Base-by-base conservation (phyloP, 2,329 filamentous ascomycete genomes). In the Gliomastix tumulicola region DNA sequence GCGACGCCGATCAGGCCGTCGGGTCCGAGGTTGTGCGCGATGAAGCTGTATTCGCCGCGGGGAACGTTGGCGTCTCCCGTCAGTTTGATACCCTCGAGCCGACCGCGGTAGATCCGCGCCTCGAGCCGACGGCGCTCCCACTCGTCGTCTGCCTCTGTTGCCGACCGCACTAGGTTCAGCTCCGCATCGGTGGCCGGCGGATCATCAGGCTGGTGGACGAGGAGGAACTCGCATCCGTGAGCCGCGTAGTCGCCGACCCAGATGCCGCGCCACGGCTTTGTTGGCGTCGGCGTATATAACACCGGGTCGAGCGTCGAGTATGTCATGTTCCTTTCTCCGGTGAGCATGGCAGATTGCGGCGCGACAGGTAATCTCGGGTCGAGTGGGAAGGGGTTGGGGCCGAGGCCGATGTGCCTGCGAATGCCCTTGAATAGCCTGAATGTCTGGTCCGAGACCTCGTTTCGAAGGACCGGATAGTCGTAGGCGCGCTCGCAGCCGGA, bases 11-110 rank as follows among this genome's bases (percentile, higher is more conserved):
- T 59, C 17, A 82, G 69, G 0, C 86, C 87, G 1, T 53, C 61
- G 0, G 72, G 67, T 0, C 84, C 82, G 23, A 97, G 76, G 47
- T 96, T 88, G 6, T 87, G 76, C 0, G 80, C 83, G 4, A 86
- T 71, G 54, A 94, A 96, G 0, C 84, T 87, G 47, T 81, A 78
- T 56, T 96, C 84, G 8, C 89, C 90, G 8, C 89, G 74, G 0
- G 90, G 90, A 12, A 97, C 79, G 46, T 96, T 94, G 0, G 83
- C 79, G 51, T 98, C 90, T 1, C 90, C 90, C 0, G 90, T 97
- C 22, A 98, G 65, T 56, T 97, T 97, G 51, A 96, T 79, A 0
- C 84, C 90, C 55, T 89, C 80, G 4, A 97, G 58, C 3, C 79
- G 69, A 5, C 88, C 87, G 11, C 66, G 68, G 45, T 84, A 78